These are phyloP conservation scores for Pleurotus djamor DNA, from an alignment of 768 basidiomycete species.

Conservation along the genomic window DNA sequence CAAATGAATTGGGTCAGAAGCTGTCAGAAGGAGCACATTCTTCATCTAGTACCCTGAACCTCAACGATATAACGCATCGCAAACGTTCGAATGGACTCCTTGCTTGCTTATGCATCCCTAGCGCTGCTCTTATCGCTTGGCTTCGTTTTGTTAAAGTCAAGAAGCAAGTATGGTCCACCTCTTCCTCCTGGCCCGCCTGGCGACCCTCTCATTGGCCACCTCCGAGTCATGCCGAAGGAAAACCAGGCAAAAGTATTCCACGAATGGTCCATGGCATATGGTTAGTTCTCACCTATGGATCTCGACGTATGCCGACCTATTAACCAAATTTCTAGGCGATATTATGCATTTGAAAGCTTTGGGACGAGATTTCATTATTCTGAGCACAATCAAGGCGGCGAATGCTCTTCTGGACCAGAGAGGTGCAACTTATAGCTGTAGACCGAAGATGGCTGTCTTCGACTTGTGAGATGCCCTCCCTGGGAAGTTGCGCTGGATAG, in stretches of 20 bases:
- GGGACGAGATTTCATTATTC: conserved; percentile 8
- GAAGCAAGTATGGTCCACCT: neutral
- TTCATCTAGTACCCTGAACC: too few species aligned
- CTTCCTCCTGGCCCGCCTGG: conserved; percentile 45
- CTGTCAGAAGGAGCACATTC: too few species aligned
- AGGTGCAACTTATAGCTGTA: conserved; percentile 18
- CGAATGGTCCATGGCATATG: conserved; percentile 39
- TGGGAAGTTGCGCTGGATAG: neutral
- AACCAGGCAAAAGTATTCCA: conserved; percentile 36
- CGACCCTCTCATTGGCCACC: conserved; percentile 46
- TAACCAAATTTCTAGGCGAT: conserved; percentile 3
- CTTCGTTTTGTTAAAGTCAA: too few species aligned
- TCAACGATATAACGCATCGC: too few species aligned
- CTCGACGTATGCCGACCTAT: neutral
- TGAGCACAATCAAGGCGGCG: conserved; percentile 7
- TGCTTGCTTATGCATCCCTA: too few species aligned
- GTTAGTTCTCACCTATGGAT: conserved; percentile 22
- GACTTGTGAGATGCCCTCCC: conserved; percentile 34
- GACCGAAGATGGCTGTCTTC: conserved; percentile 38
- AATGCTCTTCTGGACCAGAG: conserved; percentile 15
- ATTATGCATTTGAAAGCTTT: conserved; percentile 2
- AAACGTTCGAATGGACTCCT: too few species aligned
- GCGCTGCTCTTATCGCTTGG: too few species aligned
- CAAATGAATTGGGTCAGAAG: too few species aligned
- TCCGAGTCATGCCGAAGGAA: conserved; percentile 37